Evolutionary conservation across 1,284 basidiomycete genomes (phyloP).

Genomic region (Pascua sp.): DNA sequence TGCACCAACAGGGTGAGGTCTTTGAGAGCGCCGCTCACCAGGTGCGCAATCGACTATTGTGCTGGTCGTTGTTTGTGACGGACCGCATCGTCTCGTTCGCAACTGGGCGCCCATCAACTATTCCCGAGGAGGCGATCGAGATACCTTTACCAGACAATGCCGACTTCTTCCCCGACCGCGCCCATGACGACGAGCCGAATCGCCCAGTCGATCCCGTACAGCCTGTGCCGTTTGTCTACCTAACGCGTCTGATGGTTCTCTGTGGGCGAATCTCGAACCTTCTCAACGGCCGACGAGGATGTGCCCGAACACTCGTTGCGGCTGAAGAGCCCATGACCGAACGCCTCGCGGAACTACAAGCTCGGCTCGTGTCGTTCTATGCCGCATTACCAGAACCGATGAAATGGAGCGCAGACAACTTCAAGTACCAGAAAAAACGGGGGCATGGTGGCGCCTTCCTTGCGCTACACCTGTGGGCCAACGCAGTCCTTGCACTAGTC

Average conservation of each 20-base stretch:
- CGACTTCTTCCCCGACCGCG: constrained; percentile 49
- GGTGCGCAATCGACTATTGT: constrained; percentile 45
- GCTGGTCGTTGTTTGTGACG: constrained; percentile 51
- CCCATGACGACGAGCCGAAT: constrained; percentile 24
- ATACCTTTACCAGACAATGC: constrained; percentile 49
- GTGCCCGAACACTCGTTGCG: constrained; percentile 45
- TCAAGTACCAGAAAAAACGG: constrained; percentile 48
- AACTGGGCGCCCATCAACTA: constrained; percentile 39
- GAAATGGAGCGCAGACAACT: constrained; percentile 49
- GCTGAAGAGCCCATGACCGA: constrained; percentile 34
- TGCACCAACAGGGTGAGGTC: constrained; percentile 50
- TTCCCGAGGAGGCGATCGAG: constrained; percentile 52
- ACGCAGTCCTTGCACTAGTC: constrained; percentile 50
- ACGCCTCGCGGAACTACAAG: constrained; percentile 46
- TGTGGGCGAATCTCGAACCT: constrained; percentile 50
- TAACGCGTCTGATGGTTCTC: constrained; percentile 51
- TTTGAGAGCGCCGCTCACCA: constrained; percentile 50
- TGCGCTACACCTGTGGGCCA: constrained; percentile 44
- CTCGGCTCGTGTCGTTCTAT: constrained; percentile 49
- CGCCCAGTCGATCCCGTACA: constrained; percentile 33
- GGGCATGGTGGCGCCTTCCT: constrained; percentile 46
- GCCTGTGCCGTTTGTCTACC: constrained; percentile 48
- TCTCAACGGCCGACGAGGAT: constrained; percentile 49
- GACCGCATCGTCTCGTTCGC: constrained; percentile 51
- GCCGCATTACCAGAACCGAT: constrained; percentile 45